Evolutionary conservation across 345 rosid genomes (phyloP).

Genomic region (Brassica carinata): DNA sequence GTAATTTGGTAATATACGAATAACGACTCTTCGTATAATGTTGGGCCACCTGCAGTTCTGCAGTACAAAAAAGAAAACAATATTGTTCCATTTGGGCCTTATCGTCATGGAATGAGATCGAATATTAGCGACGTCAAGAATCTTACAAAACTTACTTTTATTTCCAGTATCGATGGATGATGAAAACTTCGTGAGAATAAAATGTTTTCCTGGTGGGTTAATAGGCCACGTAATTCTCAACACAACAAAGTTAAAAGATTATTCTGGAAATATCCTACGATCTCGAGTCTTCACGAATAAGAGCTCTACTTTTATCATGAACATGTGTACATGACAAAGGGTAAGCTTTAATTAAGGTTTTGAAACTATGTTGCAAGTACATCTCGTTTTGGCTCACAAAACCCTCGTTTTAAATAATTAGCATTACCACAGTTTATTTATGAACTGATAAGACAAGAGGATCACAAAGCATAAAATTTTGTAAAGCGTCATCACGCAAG

Average conservation of each 20-base stretch:
- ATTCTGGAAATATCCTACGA: constrained; percentile 29
- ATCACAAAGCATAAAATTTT: neutral
- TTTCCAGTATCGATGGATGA: constrained; percentile 9
- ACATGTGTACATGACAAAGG: constrained; percentile 4
- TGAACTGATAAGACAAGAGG: neutral
- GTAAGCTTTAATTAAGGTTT: constrained; percentile 11
- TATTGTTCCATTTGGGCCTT: constrained; percentile 13
- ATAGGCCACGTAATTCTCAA: constrained; percentile 32
- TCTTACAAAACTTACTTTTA: constrained; percentile 13
- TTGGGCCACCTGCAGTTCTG: constrained; percentile 18
- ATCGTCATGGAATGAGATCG: constrained; percentile 37
- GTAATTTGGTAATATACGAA: neutral
- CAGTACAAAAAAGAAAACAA: neutral
- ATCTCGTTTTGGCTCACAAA: constrained; percentile 1
- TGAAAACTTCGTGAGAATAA: constrained; percentile 1
- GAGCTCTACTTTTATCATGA: neutral
- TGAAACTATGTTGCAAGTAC: neutral
- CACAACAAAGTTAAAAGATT: neutral
- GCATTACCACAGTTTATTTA: neutral
- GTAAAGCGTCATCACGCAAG: neutral
- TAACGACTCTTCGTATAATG: constrained; percentile 21
- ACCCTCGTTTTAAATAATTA: neutral
- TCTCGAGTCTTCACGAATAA: constrained; percentile 32
- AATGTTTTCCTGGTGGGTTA: constrained; percentile 3
- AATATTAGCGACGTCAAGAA: constrained; percentile 16